Evolutionary conservation across 2,329 filamentous ascomycete genomes (phyloP).

Genomic region (Chalaropsis thielavioides): DNA sequence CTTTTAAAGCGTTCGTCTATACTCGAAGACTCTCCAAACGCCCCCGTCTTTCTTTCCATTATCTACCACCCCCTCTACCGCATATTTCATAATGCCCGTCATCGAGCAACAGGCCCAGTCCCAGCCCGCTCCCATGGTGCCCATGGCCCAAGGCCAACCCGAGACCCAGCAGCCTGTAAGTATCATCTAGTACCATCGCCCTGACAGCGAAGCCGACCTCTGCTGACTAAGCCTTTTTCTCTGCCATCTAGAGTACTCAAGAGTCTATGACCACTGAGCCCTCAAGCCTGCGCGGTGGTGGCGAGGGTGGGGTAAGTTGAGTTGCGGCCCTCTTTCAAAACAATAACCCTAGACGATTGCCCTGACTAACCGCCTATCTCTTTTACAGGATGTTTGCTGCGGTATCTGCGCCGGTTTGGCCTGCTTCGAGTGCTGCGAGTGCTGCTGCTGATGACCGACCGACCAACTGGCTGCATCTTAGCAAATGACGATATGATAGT

Average conservation of each 20-base stretch:
- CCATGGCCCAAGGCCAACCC: background rate
- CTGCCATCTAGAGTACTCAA: background rate
- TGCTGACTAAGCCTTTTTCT: background rate
- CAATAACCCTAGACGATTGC: background rate
- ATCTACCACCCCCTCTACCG: background rate
- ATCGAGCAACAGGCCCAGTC: conserved; percentile 9
- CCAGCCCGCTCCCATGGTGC: conserved; percentile 7
- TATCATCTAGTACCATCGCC: background rate
- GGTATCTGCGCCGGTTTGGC: conserved; percentile 29
- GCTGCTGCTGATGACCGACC: conserved; percentile 21
- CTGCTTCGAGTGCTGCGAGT: conserved; percentile 26
- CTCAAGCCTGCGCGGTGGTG: conserved; percentile 10
- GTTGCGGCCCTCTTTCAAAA: background rate
- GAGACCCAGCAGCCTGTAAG: conserved; percentile 13
- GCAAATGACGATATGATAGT: no score
- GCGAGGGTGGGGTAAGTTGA: conserved; percentile 12
- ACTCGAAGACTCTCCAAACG: no score
- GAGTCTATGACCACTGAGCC: conserved; percentile 6
- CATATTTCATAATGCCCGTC: conserved; percentile 3
- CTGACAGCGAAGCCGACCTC: background rate
- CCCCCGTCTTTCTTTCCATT: background rate
- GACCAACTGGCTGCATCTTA: background rate
- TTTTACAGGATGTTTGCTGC: conserved; percentile 27
- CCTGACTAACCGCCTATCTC: background rate
- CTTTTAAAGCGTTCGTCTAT: background rate